A percentile compares a stretch with the other conserved stretches of the same genome.
Conservation (phyloP, 768 basidiomycete genomes). For the Pulveroboletus ravenelii region DNA sequence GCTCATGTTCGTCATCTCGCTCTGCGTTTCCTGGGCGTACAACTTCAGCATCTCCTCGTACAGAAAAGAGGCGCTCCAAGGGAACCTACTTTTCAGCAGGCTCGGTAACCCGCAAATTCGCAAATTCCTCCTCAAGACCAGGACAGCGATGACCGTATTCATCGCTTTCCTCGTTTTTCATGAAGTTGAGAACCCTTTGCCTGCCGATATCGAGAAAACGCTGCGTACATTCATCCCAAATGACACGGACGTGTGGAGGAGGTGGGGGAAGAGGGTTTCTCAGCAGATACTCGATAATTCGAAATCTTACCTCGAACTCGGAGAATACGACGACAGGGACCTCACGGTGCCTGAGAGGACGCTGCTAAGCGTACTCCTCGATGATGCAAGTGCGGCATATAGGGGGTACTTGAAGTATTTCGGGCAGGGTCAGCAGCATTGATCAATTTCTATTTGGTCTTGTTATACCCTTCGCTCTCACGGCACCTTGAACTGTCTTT, state of each 20-base stretch:
- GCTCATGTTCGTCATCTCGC: conserved; percentile 31
- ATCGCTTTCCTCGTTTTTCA: conserved; percentile 12
- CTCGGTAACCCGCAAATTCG: conserved; percentile 8
- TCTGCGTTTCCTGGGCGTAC: conserved; percentile 33
- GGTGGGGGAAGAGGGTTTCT: conserved; percentile 18
- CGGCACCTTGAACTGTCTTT: too few relatives aligned
- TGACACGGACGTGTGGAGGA: conserved; percentile 20
- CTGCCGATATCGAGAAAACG: conserved; percentile 2
- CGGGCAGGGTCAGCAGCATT: neutral
- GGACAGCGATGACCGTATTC: conserved; percentile 16
- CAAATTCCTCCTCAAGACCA: conserved; percentile 14
- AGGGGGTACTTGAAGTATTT: neutral
- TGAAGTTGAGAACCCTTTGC: neutral
- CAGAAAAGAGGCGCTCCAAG: conserved; percentile 25
- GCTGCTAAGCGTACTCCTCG: conserved; percentile 14
- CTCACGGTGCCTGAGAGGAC: neutral
- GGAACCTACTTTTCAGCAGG: conserved; percentile 15
- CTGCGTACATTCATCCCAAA: conserved; percentile 15
- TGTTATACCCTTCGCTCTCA: neutral
- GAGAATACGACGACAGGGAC: neutral
- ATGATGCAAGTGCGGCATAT: conserved; percentile 15
- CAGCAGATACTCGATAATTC: conserved; percentile 7
- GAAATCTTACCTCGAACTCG: conserved; percentile 1
- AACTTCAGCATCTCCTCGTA: conserved; percentile 28
- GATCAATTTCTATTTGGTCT: neutral